phyloP scores from a whole-genome alignment of 352 stramenopile genomes.

The Pythium dissimile region DNA sequence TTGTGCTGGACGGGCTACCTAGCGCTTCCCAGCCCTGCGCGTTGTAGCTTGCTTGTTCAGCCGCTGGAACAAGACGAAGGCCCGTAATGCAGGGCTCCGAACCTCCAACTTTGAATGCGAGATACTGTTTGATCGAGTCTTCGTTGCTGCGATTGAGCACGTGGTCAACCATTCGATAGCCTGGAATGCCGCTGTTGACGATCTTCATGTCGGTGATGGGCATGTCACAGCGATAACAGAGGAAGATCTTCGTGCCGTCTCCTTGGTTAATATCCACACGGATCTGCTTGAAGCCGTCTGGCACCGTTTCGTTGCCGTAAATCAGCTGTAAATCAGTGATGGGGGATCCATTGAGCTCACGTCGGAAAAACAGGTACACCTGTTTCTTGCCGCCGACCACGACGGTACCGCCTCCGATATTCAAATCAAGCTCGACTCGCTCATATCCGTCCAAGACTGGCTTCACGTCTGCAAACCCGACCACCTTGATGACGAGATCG shows the following conservation, averaged over 20 bases:
- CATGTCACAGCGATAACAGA: constrained; percentile 88
- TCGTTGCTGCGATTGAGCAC: constrained; percentile 68
- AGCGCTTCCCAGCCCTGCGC: constrained; percentile 69
- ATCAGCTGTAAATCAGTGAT: constrained; percentile 85
- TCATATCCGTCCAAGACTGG: constrained; percentile 70
- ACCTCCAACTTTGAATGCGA: constrained; percentile 81
- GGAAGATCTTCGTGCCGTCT: constrained; percentile 74
- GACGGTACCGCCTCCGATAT: constrained; percentile 50
- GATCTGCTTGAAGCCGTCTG: constrained; percentile 86
- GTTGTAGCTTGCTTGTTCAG: constrained; percentile 38
- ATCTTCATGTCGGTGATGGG: constrained; percentile 86
- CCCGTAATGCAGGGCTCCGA: constrained; percentile 78
- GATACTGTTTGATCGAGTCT: constrained; percentile 70
- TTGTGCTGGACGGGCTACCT: constrained; percentile 47
- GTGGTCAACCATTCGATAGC: constrained; percentile 82
- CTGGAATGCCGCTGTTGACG: constrained; percentile 76
- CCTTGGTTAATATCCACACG: constrained; percentile 85
- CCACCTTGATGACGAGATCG: constrained; percentile 75
- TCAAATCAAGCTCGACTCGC: constrained; percentile 79
- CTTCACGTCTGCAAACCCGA: constrained; percentile 46
- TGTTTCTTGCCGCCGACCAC: constrained; percentile 71
- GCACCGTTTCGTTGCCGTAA: constrained; percentile 75
- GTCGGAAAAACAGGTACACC: constrained; percentile 79
- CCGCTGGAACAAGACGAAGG: constrained; percentile 54
- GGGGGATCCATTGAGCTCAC: constrained; percentile 70